These are phyloP conservation scores for Colletotrichum chrysophilum DNA, from an alignment of 2,329 filamentous ascomycete species.

Conservation along the genomic window DNA sequence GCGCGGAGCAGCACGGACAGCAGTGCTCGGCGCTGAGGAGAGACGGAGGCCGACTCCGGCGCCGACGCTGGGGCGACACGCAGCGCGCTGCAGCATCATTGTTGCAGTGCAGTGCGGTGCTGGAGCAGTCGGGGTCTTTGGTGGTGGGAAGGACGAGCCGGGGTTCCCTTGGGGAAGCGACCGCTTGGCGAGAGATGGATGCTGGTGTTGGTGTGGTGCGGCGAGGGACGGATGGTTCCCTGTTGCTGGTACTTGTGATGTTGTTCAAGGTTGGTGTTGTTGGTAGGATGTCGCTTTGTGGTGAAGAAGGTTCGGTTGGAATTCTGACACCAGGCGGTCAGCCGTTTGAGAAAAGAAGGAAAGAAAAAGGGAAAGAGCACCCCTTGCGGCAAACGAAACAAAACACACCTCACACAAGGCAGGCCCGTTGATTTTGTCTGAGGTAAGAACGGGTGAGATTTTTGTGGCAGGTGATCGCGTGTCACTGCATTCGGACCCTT, in stretches of 20 bases:
- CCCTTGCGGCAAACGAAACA: background rate
- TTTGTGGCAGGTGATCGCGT: constrained; percentile 9
- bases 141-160: background rate
- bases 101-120: background rate
- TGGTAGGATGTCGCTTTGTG: background rate
- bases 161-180: background rate
- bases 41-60: background rate
- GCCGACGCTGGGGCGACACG: background rate
- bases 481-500: background rate
- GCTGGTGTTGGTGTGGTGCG: background rate
- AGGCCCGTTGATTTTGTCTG: background rate
- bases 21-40: background rate
- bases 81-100: constrained; percentile 14
- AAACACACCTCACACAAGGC: background rate
- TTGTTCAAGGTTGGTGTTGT: background rate
- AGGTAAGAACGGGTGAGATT: constrained; percentile 1
- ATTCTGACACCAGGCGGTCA: background rate
- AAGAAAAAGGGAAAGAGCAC: background rate
- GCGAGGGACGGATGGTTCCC: background rate
- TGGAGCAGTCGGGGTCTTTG: background rate
- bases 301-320: background rate
- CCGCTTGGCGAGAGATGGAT: background rate
- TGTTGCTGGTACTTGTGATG: background rate
- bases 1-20: background rate
- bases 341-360: background rate